Conservation (phyloP, 1,284 basidiomycete genomes). For the Malassezia dermatis region DNA sequence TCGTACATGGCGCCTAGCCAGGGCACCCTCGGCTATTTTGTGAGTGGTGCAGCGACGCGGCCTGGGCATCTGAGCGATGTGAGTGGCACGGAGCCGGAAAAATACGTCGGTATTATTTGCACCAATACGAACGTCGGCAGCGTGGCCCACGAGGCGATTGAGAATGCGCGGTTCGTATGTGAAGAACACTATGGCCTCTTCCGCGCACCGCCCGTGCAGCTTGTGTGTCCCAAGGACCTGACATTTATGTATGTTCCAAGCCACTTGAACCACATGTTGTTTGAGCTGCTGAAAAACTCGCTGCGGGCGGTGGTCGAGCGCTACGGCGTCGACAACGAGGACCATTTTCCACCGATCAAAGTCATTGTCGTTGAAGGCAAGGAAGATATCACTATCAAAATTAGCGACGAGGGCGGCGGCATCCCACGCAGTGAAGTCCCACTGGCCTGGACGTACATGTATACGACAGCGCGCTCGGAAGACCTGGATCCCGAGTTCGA, state of each 20-base stretch:
- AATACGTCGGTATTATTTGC: slow-evolving; percentile 98
- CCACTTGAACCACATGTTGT: slow-evolving; percentile 77
- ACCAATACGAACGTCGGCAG: slow-evolving; percentile 59
- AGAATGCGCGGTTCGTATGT: slow-evolving; percentile 95
- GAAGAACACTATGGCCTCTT: slow-evolving; percentile 85
- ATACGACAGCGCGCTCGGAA: slow-evolving; percentile 90
- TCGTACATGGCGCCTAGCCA: slow-evolving; percentile 1
- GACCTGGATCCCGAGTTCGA: slow-evolving; percentile 76
- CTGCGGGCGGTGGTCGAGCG: slow-evolving; percentile 91
- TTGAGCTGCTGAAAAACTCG: slow-evolving; percentile 98
- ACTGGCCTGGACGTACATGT: slow-evolving; percentile 94
- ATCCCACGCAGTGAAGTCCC: slow-evolving; percentile 83
- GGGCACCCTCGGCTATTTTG: slow-evolving; percentile 2
- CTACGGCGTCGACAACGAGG: slow-evolving; percentile 71
- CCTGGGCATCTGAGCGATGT: slow-evolving; percentile 11
- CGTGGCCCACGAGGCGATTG: slow-evolving; percentile 75
- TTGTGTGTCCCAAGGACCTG: slow-evolving; percentile 80
- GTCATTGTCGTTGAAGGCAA: slow-evolving; percentile 77
- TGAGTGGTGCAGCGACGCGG: slow-evolving; percentile 19
- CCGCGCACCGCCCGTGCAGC: slow-evolving; percentile 88
- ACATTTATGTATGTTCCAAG: slow-evolving; percentile 93
- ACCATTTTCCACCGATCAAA: slow-evolving; percentile 82
- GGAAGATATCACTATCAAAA: slow-evolving; percentile 95
- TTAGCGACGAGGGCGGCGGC: slow-evolving; percentile 88
- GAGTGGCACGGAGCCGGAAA: slow-evolving; percentile 47